Conservation (phyloP, 2,329 filamentous ascomycete genomes). For the Curvularia eragrostidis region DNA sequence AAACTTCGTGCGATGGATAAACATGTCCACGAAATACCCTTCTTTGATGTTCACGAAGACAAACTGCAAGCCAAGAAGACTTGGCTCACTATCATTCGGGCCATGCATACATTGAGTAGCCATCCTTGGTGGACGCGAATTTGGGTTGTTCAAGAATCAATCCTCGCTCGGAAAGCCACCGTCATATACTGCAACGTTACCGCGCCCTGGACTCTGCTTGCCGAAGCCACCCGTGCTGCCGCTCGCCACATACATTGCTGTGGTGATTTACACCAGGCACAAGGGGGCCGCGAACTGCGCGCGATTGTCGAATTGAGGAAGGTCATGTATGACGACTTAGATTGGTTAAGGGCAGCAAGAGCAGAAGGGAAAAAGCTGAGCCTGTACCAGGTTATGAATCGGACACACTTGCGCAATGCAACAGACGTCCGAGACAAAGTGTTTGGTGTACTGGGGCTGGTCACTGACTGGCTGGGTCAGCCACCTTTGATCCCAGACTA, state of each 20-base stretch:
- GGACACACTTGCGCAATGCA: conserved; percentile 3
- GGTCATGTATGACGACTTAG: neutral
- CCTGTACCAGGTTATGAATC: conserved; percentile 2
- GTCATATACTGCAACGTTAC: conserved; percentile 15
- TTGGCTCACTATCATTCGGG: conserved; percentile 2
- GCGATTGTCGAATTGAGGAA: neutral
- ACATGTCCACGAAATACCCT: conserved; percentile 4
- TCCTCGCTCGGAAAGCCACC: conserved; percentile 19
- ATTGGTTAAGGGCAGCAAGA: neutral
- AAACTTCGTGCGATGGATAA: conserved; percentile 1
- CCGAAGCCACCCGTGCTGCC: neutral
- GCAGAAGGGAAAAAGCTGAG: neutral
- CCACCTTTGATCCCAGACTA: conserved; percentile 12
- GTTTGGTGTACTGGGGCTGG: conserved; percentile 19
- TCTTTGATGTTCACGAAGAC: conserved; percentile 3
- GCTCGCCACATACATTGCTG: neutral
- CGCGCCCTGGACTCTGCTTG: conserved; percentile 19
- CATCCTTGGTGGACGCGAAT: conserved; percentile 19
- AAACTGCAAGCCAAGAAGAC: neutral
- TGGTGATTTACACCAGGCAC: neutral
- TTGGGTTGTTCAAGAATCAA: conserved; percentile 26
- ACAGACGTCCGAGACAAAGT: conserved; percentile 21
- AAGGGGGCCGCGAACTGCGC: neutral
- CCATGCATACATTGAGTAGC: neutral
- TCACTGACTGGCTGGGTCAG: conserved; percentile 16